phyloP scores from a whole-genome alignment of 1,284 basidiomycete genomes.

The Ceratobasidium sp. region DNA sequence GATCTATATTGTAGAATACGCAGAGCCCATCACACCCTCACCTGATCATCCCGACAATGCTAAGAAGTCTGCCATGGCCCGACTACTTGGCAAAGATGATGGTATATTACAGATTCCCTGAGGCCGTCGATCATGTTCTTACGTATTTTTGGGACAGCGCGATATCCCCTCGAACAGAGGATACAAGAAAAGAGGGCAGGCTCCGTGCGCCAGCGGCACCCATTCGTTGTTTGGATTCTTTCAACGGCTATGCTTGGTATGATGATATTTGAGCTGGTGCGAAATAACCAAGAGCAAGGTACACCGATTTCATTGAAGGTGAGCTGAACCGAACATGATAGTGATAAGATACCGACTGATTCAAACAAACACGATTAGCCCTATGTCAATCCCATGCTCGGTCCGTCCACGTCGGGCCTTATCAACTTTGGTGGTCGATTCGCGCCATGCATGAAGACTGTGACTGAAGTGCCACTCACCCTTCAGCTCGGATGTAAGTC shows the following conservation, averaged over 20 bases:
- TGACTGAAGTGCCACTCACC: conserved; percentile 68
- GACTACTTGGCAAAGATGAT: conserved; percentile 31
- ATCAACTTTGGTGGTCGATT: conserved; percentile 89
- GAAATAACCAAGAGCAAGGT: conserved; percentile 78
- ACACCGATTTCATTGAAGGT: conserved; percentile 84
- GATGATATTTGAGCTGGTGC: conserved; percentile 78
- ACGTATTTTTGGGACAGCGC: conserved; percentile 45
- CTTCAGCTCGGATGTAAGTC: conserved; percentile 71
- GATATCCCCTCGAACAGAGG: conserved; percentile 78
- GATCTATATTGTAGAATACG: conserved; percentile 61
- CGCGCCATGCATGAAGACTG: conserved; percentile 85
- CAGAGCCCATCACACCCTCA: conserved; percentile 58
- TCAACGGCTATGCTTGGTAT: conserved; percentile 75
- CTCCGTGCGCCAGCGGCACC: conserved; percentile 84
- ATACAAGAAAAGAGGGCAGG: conserved; percentile 82
- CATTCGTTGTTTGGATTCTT: conserved; percentile 75
- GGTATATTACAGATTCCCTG: conserved; percentile 24
- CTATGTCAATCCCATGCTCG: conserved; percentile 90
- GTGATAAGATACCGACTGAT: conserved; percentile 52
- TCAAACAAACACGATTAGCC: conserved; percentile 59
- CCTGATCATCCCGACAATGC: conserved; percentile 47
- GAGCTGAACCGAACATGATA: conserved; percentile 45
- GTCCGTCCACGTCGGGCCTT: conserved; percentile 84
- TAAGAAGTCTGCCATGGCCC: conserved; percentile 35
- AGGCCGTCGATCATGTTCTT: conserved; percentile 41